phyloP scores from a whole-genome alignment of 2,329 filamentous ascomycete species.

The Nothopassalora personata region DNA sequence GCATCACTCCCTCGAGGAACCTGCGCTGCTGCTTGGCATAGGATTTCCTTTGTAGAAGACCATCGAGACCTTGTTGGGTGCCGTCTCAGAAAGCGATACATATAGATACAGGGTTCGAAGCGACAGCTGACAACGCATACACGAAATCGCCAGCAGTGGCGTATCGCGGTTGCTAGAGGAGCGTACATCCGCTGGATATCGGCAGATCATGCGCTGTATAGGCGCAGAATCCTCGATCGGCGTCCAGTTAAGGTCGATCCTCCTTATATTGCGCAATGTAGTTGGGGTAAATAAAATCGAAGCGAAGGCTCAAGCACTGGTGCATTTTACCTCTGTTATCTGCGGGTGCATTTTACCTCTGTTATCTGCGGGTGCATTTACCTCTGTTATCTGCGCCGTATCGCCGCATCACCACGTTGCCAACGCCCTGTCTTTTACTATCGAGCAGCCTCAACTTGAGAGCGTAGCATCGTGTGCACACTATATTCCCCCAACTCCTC shows the following conservation, averaged over 20 bases:
- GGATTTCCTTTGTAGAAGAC: constrained; percentile 47
- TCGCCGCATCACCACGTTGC: too few relatives aligned
- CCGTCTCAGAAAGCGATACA: background rate
- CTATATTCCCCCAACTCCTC: background rate
- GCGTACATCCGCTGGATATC: background rate
- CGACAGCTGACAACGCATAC: background rate
- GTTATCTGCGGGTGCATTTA: too few relatives aligned
- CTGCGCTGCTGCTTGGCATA: constrained; percentile 71
- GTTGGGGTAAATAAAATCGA: too few relatives aligned
- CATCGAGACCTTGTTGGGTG: background rate
- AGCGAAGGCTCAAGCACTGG: too few relatives aligned
- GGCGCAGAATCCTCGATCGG: background rate
- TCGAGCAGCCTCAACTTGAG: too few relatives aligned
- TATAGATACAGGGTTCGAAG: background rate
- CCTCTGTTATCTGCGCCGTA: too few relatives aligned
- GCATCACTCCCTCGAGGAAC: constrained; percentile 70
- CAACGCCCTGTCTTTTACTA: background rate
- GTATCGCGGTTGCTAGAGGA: background rate
- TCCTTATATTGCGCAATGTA: background rate
- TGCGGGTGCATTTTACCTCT: too few relatives aligned
- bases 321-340: too few relatives aligned
- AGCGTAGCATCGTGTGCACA: background rate
- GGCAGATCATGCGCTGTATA: background rate
- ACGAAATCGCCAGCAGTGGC: background rate
- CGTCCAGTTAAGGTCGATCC: background rate